phyloP scores from a whole-genome alignment of 345 rosid species.

The Pelargonium nanum region DNA sequence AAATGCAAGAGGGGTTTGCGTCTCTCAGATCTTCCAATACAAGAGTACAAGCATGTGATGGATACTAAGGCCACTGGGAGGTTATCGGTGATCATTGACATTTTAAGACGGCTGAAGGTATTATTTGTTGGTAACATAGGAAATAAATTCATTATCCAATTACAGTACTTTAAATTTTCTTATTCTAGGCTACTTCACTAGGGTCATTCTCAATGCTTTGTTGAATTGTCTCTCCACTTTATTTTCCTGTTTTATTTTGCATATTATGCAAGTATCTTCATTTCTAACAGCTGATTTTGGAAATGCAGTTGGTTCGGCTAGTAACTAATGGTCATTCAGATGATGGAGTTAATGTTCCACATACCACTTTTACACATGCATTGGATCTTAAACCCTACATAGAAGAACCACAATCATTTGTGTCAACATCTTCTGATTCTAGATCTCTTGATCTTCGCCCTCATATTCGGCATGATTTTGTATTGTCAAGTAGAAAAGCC shows the following conservation, averaged over 20 bases:
- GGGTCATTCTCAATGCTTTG: not conserved
- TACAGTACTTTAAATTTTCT: not conserved
- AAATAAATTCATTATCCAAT: not conserved
- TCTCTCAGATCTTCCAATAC: slow-evolving; percentile 61
- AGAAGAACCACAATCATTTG: slow-evolving; percentile 64
- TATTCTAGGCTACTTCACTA: not conserved
- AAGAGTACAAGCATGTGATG: slow-evolving; percentile 66
- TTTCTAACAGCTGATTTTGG: slow-evolving; percentile 18
- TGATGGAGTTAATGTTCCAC: slow-evolving; percentile 34
- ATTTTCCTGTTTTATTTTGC: not conserved
- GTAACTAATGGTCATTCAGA: slow-evolving; percentile 41
- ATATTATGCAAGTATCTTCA: not conserved
- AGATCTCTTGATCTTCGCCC: slow-evolving; percentile 76
- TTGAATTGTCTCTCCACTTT: no score
- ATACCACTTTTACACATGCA: slow-evolving; percentile 58
- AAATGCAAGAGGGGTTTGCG: slow-evolving; percentile 62
- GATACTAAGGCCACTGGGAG: slow-evolving; percentile 77
- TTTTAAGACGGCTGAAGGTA: slow-evolving; percentile 85
- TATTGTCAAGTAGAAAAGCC: slow-evolving; percentile 61
- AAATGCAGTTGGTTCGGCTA: slow-evolving; percentile 63
- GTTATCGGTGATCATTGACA: slow-evolving; percentile 67
- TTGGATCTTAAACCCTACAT: slow-evolving; percentile 84
- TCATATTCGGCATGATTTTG: slow-evolving; percentile 80
- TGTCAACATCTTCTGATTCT: slow-evolving; percentile 36
- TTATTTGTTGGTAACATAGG: not conserved